Evolutionary conservation across 306 rosid species (phyloP).

Genomic region (Vachellia pachyceras): DNA sequence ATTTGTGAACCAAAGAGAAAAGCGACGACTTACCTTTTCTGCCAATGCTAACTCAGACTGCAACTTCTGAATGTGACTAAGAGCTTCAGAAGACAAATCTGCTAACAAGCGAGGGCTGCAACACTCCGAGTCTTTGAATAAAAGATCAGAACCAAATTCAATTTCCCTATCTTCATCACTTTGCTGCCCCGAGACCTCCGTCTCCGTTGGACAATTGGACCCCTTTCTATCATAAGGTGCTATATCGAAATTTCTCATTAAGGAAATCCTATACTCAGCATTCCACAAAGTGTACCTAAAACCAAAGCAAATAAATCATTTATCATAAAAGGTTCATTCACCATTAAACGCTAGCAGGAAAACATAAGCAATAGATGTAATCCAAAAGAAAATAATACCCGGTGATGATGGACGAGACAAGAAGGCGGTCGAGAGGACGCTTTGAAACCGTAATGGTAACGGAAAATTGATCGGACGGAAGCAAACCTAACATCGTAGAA

Average conservation of each 20-base stretch:
- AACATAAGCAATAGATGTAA: neutral
- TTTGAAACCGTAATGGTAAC: slow-evolving; percentile 68
- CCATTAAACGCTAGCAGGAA: neutral
- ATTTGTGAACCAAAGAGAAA: neutral
- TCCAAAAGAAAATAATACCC: slow-evolving; percentile 54
- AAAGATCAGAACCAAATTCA: slow-evolving; percentile 45
- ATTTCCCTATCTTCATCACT: slow-evolving; percentile 39
- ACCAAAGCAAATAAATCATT: slow-evolving; percentile 8
- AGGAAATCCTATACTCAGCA: slow-evolving; percentile 87
- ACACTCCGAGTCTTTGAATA: slow-evolving; percentile 49
- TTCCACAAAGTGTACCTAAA: slow-evolving; percentile 93
- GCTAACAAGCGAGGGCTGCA: slow-evolving; percentile 49
- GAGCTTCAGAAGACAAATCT: slow-evolving; percentile 78
- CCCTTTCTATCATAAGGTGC: slow-evolving; percentile 39
- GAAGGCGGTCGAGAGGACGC: slow-evolving; percentile 77
- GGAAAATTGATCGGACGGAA: slow-evolving; percentile 88
- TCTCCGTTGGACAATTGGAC: slow-evolving; percentile 32
- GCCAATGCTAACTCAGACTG: slow-evolving; percentile 65
- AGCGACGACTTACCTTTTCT: slow-evolving; percentile 58
- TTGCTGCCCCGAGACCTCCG: slow-evolving; percentile 41
- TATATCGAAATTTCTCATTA: slow-evolving; percentile 82
- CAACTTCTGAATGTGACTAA: slow-evolving; percentile 71
- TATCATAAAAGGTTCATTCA: slow-evolving; percentile 6
- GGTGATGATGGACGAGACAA: slow-evolving; percentile 88
- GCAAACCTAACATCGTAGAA: slow-evolving; percentile 89